Evolutionary conservation across 495 filamentous ascomycete genomes (phyloP), one percentile per base, ranked within the genome.

Genomic region (Neurospora terricola): DNA sequence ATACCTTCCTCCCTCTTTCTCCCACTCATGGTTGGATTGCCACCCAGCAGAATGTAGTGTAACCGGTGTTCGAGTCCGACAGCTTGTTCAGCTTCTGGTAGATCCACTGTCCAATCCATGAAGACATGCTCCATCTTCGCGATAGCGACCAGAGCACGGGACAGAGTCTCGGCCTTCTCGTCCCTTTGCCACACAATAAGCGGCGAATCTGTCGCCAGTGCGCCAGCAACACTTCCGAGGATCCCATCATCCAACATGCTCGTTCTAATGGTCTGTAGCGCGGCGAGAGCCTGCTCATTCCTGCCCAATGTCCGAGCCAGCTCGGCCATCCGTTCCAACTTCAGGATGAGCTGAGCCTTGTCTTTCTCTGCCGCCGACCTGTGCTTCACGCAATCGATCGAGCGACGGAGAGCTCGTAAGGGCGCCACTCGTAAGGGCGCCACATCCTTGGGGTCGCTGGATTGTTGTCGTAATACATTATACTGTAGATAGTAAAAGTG

Each of bases 401-500:
- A 86, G 71, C 83, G 81, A 38, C 86, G 82, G 37, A 89, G 78
- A n/a, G 84, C 82, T 16, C 83, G 80, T 21, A 89, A 75, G 7
- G 84, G 80, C 5, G 81, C 75, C 6, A 75, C 70, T 16, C 83
- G 80, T 21, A 89, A 75, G 7, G 84, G 80, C 5, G 81, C 75
- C 6, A 75, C 70, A 70, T 86, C 84, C 69, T 84, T 85, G 1
- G 79, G 74, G 43, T 81, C 79, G 8, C 72, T 74, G 0, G 78
- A 39, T 38, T 82, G 79, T 68, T 83, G 80, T 38, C 80, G 78
- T 42, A 87, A 77, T 12, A 74, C 72, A 8, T 82, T 75, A 75
- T 83, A 86, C 30, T 90, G 87, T 27, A 89, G 84, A 84, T 92
- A 96, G 78, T 93, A 94, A 18, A 93, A 83, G 78, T 94, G 93